Conservation (phyloP, 2,329 filamentous ascomycete genomes). For the Cladophialophora immunda region DNA sequence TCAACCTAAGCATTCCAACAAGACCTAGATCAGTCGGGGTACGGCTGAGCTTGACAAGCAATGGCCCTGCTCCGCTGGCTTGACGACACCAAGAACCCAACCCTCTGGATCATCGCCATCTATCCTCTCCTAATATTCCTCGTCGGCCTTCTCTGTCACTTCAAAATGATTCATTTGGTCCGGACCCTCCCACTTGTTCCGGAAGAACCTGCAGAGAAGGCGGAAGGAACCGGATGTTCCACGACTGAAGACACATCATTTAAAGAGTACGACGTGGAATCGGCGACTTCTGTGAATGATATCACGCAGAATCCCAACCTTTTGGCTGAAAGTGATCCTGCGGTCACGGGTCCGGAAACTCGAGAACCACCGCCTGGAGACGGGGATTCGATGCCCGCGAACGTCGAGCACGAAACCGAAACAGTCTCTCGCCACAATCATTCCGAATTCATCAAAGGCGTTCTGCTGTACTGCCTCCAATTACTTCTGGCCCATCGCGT, state of each 20-base stretch:
- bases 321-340: not conserved
- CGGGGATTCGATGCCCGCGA: not conserved
- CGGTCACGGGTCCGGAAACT: not conserved
- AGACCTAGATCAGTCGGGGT: too few species aligned
- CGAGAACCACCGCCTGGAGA: not conserved
- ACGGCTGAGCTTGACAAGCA: too few species aligned
- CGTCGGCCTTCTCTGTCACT: not conserved
- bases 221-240: not conserved
- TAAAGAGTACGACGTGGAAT: not conserved
- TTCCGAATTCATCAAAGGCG: not conserved
- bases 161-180: not conserved
- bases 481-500: not conserved
- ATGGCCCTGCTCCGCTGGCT: too few species aligned
- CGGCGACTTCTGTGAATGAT: not conserved
- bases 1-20: too few species aligned
- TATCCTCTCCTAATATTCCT: not conserved
- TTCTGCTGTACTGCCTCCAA: not conserved
- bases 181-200: not conserved
- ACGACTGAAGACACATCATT: not conserved
- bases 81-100: not conserved
- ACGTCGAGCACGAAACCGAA: not conserved
- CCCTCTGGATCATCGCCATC: not conserved
- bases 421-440: not conserved
- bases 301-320: not conserved
- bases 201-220: not conserved